Evolutionary conservation across 108 stramenopile species (phyloP).

Genomic region (Pseudonitzschia delicatissima): DNA sequence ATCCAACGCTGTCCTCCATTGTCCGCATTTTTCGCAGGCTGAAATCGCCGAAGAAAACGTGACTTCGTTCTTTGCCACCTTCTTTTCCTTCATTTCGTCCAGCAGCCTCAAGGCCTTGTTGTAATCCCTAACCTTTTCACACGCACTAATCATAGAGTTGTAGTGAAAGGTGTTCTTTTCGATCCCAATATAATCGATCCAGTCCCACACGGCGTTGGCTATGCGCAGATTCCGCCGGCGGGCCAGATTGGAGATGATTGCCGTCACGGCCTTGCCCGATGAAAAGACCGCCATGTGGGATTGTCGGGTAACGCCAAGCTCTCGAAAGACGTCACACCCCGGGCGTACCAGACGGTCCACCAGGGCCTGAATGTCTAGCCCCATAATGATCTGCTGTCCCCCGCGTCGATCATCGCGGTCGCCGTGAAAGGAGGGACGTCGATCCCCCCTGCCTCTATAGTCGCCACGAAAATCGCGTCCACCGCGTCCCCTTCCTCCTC

Average conservation of each 20-base stretch:
- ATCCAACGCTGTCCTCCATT: slow-evolving; percentile 77
- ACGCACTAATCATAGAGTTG: slow-evolving; percentile 79
- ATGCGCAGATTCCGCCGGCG: slow-evolving; percentile 61
- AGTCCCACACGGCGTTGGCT: slow-evolving; percentile 69
- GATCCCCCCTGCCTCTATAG: slow-evolving; percentile 5
- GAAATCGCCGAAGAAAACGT: slow-evolving; percentile 81
- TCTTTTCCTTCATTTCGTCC: slow-evolving; percentile 72
- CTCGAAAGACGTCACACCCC: slow-evolving; percentile 45
- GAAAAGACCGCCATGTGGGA: slow-evolving; percentile 52
- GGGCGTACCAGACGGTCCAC: slow-evolving; percentile 60
- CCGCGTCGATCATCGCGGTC: slow-evolving; percentile 20
- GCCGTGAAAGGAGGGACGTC: slow-evolving; percentile 6
- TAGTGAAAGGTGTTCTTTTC: slow-evolving; percentile 70
- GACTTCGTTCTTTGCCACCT: slow-evolving; percentile 79
- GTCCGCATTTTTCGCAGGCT: slow-evolving; percentile 83
- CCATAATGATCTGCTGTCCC: slow-evolving; percentile 35
- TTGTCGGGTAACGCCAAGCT: slow-evolving; percentile 53
- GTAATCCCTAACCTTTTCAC: slow-evolving; percentile 75
- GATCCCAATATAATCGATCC: slow-evolving; percentile 66
- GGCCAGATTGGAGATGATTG: slow-evolving; percentile 69
- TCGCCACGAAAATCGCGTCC: slow-evolving; percentile 4
- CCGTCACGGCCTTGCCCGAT: slow-evolving; percentile 70
- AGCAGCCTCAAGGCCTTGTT: slow-evolving; percentile 62
- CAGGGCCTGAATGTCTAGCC: slow-evolving; percentile 51
- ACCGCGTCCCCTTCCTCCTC: neutral